phyloP scores from a whole-genome alignment of 2,329 filamentous ascomycete genomes.

The Ceratocystis smalleyi region DNA sequence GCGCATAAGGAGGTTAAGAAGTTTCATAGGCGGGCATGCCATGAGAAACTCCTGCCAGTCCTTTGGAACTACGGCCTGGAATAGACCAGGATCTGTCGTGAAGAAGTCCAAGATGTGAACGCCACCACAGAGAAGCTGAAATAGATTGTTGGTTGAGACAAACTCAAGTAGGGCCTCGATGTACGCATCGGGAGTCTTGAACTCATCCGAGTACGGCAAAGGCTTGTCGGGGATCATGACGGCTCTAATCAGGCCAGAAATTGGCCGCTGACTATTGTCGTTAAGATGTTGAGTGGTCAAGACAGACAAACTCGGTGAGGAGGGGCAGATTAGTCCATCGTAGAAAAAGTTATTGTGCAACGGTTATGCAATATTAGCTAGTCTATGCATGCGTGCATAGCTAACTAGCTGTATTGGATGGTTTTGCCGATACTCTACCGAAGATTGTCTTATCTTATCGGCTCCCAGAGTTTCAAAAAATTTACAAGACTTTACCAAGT shows the following conservation, averaged over 20 bases:
- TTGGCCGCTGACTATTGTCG: background rate
- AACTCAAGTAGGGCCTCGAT: conserved; percentile 65
- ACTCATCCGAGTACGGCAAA: conserved; percentile 57
- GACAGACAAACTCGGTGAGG: background rate
- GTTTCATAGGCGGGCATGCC: conserved; percentile 51
- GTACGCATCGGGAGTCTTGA: conserved; percentile 58
- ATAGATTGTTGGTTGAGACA: conserved; percentile 54
- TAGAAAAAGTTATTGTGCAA: background rate
- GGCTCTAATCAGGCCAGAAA: background rate
- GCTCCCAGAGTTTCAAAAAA: conserved; percentile 10
- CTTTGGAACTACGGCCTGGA: conserved; percentile 56
- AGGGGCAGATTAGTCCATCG: conserved; percentile 3
- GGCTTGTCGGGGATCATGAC: conserved; percentile 35
- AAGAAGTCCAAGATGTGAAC: conserved; percentile 96
- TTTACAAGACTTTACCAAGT: background rate
- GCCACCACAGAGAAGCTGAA: conserved; percentile 86
- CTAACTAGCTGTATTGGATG: background rate
- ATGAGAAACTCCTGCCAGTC: conserved; percentile 75
- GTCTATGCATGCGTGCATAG: background rate
- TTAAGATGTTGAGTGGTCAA: background rate
- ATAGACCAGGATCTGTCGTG: conserved; percentile 69
- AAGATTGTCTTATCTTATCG: conserved; percentile 11
- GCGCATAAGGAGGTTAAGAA: conserved; percentile 68
- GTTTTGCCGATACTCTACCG: background rate
- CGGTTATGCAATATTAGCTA: background rate